These are phyloP conservation scores for Tremellales sp. DNA, from an alignment of 1,284 basidiomycete genomes.

Conservation along the genomic window DNA sequence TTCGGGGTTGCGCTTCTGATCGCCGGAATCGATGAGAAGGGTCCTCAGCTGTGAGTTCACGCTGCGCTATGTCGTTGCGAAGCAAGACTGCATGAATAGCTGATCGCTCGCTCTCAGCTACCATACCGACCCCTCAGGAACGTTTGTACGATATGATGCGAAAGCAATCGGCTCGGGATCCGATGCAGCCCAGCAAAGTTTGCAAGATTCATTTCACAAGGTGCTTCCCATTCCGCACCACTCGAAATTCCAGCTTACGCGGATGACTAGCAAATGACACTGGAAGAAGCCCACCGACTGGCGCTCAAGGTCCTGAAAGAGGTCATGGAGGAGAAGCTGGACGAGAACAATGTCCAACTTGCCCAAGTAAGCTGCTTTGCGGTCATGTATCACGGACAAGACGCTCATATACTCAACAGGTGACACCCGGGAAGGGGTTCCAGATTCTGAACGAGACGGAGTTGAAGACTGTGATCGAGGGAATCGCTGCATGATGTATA, in stretches of 20 bases:
- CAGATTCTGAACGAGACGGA: conserved; percentile 72
- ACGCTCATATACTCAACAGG: conserved; percentile 50
- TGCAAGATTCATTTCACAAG: conserved; percentile 97
- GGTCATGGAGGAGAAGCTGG: conserved; percentile 99
- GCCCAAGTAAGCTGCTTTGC: conserved; percentile 63
- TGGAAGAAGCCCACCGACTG: conserved; percentile 81
- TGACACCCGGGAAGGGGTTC: conserved; percentile 71
- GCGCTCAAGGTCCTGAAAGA: conserved; percentile 91
- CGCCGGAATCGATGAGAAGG: conserved; percentile 92
- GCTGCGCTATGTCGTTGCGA: background rate
- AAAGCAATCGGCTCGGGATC: conserved; percentile 98
- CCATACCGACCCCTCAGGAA: conserved; percentile 99
- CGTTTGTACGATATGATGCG: conserved; percentile 93
- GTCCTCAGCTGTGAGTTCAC: conserved; percentile 77
- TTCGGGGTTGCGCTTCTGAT: conserved; percentile 98
- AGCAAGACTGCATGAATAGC: background rate
- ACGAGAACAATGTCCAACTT: conserved; percentile 96
- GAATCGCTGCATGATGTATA: conserved; percentile 31
- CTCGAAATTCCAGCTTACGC: conserved; percentile 1
- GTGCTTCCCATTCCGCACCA: conserved; percentile 52
- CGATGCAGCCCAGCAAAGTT: conserved; percentile 92
- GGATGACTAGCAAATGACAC: conserved; percentile 73
- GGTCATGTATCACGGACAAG: background rate
- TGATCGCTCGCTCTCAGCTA: conserved; percentile 56
- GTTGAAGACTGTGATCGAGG: conserved; percentile 74